These are phyloP conservation scores for Moricandia arvensis DNA, from an alignment of 345 rosid genomes.

Conservation along the genomic window DNA sequence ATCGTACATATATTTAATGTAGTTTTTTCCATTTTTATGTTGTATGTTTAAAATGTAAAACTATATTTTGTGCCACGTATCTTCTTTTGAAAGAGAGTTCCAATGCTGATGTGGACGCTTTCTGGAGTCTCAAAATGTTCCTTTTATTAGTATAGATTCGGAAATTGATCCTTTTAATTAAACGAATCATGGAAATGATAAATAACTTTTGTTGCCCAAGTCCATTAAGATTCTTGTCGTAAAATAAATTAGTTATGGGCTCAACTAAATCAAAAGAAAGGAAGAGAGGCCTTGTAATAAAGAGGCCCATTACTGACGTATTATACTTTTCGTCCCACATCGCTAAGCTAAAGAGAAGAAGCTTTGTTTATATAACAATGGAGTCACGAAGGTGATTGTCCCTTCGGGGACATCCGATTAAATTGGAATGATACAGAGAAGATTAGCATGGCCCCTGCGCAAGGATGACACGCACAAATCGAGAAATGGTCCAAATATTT, in stretches of 20 bases:
- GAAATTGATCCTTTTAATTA: not conserved
- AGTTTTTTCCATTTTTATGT: too few species aligned
- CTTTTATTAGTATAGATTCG: too few species aligned
- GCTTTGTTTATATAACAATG: not conserved
- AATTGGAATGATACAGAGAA: too few species aligned
- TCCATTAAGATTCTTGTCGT: not conserved
- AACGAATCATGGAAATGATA: not conserved
- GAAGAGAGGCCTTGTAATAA: not conserved
- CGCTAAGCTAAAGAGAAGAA: not conserved
- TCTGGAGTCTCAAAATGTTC: too few species aligned
- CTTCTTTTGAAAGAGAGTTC: too few species aligned
- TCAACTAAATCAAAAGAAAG: not conserved
- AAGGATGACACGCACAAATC: too few species aligned
- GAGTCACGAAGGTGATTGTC: not conserved
- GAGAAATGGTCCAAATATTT: not conserved
- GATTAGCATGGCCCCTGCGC: too few species aligned
- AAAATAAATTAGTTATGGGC: not conserved
- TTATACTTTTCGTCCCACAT: not conserved
- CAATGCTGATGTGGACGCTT: too few species aligned
- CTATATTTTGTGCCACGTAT: too few species aligned
- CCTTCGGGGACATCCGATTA: not conserved
- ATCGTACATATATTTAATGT: too few species aligned
- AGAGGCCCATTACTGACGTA: not conserved
- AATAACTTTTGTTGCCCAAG: not conserved
- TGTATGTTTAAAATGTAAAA: too few species aligned